Base-by-base conservation (phyloP, 257 asterid genomes). In the Eustoma russellianum region DNA sequence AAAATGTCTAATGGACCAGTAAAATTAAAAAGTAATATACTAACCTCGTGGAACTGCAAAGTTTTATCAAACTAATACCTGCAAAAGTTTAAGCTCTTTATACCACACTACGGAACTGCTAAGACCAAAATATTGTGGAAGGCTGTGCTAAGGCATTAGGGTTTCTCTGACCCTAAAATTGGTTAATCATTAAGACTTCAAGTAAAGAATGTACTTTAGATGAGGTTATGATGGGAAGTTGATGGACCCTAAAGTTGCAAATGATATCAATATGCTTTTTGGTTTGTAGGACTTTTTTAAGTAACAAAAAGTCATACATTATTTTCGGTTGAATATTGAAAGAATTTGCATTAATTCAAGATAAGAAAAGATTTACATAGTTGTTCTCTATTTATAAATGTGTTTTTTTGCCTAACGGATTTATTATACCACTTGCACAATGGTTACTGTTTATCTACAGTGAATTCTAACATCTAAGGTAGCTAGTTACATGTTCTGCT, bases 141-240 rank as follows among this genome's bases (percentile, higher is more conserved):
- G 35, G 17, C 17, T 7, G 13, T 3, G 56, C 49, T 38, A 18
- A 9, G 9, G 8, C 41, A 13, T 28, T 17, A 6, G 5, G 8
- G 41, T 24, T 68, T 66, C 47, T 75, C 75, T 75, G 85, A 81
- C 81, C 60, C 70, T 46, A 55, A 64, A 64, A 57, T 76, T 68
- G 71, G 74, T 68, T 65, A 75, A 65, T 59, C 30, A 24, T 24
- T 24, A 24, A 24, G 30, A 24, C 30, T 65, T 44, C 41, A 56
- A 30, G 14, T 2, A 55, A 46, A 69, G 46, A 65, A 53, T 17
- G 13, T 63, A 49, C 50, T 46, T 41, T 67, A 35, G 9, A 54
- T 51, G 17, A 57, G 47, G 40, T 53, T 24, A 24, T 24, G 30
- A 24, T 24, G 30, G 30, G 61, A 64, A 48, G 50, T 60, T 46